phyloP scores from a whole-genome alignment of 2,329 filamentous ascomycete genomes.

The Chaetomiaceae sp. region DNA sequence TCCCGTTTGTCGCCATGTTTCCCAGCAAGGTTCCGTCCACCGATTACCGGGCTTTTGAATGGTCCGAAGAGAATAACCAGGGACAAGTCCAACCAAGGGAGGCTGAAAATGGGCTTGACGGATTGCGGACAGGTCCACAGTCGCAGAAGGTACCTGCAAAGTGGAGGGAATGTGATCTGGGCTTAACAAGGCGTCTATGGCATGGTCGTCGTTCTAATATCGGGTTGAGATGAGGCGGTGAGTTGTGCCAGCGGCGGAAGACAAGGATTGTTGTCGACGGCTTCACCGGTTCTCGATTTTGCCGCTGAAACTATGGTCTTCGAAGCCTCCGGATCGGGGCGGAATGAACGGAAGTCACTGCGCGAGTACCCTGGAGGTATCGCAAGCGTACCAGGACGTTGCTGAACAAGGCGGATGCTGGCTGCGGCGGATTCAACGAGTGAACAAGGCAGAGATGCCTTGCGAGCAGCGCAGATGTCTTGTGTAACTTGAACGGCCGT shows the following conservation, averaged over 20 bases:
- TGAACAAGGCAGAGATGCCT: constrained; percentile 7
- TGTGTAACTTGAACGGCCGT: constrained; percentile 13
- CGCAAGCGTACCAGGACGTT: background rate
- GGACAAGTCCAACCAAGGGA: constrained; percentile 14
- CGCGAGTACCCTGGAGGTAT: background rate
- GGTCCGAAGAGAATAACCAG: background rate
- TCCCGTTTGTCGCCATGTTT: constrained; percentile 27
- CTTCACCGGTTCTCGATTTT: background rate
- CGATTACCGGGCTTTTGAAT: constrained; percentile 19
- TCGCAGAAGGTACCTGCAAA: background rate
- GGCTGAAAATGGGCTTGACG: background rate
- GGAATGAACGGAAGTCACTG: background rate
- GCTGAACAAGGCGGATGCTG: background rate
- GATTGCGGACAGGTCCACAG: background rate
- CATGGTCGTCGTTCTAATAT: constrained; percentile 12
- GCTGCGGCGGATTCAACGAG: constrained; percentile 1
- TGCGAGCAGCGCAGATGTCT: constrained; percentile 8
- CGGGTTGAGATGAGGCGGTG: constrained; percentile 4
- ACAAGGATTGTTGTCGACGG: background rate
- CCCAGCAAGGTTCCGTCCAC: background rate
- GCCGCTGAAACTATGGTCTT: background rate
- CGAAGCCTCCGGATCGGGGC: background rate
- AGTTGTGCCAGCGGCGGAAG: constrained; percentile 4
- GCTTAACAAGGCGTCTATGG: constrained; percentile 3
- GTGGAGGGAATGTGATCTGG: constrained; percentile 4